Base-by-base conservation (phyloP, 2,329 filamentous ascomycete genomes). In the Taxawa tesnikishii region DNA sequence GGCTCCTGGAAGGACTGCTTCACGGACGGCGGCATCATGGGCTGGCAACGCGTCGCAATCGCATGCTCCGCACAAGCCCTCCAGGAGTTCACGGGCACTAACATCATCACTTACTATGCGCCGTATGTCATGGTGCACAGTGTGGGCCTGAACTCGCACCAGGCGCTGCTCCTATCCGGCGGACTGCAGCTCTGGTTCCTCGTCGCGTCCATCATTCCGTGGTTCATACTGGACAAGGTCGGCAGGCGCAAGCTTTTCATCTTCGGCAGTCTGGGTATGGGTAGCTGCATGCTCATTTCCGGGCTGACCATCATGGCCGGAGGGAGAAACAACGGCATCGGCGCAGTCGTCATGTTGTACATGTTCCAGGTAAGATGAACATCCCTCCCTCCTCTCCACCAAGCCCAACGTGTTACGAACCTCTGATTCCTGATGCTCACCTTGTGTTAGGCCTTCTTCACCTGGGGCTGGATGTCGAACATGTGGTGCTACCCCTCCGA, bases 231-330 rank as follows among this genome's bases (percentile, higher is more conserved):
- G 37, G 58, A 62, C 41, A 55, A 53, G 31, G 54, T 53, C 29
- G 56, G 58, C 13, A 48, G 58, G 29, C 45, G 58, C 12, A 53
- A 54, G 7, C 45, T 62, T 2, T 45, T 64, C 14, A 51, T 64
- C 17, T 60, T 52, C 29, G 60, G 60, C 15, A 59, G 59, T 5
- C 38, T 58, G 16, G 48, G 42, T 5, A 63, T 65, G 60, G 60
- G 48, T 3, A 44, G 48, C 15, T 66, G 62, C 40, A 23, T 23
- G 19, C 19, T 23, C 19, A 23, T 23, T n/a, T 71, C 42, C 62
- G 61, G 60, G 41, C 19, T 23, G 8, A 23, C 19, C 19, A 23
- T 23, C 19, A 23, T 23, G 19, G 19, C 19, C 19, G 19, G 19
- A 8, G 34, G 37, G 2, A 36, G 34, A 12, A 28, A 34, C 10